Evolutionary conservation across 2,329 filamentous ascomycete species (phyloP).

Genomic region (Pseudogymnoascus sp.): DNA sequence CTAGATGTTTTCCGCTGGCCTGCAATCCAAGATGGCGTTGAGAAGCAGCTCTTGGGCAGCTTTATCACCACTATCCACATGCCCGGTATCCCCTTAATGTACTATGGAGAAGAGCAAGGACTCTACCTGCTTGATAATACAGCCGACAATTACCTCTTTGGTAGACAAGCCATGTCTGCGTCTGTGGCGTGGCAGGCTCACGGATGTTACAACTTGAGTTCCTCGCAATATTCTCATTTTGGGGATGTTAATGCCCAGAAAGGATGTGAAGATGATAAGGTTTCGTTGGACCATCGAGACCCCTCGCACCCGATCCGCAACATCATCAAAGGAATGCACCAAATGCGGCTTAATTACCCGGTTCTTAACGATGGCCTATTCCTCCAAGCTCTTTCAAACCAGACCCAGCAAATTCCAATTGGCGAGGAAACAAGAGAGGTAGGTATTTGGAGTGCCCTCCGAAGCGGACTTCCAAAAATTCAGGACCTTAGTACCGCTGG

Average conservation of each 20-base stretch:
- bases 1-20: constrained; percentile 61
- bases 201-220: constrained; percentile 53
- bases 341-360: constrained; percentile 49
- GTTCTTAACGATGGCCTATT: constrained; percentile 54
- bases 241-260: constrained; percentile 46
- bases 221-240: constrained; percentile 51
- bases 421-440: constrained; percentile 48
- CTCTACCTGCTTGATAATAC: constrained; percentile 60
- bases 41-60: constrained; percentile 51
- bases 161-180: constrained; percentile 55
- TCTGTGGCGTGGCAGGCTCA: constrained; percentile 57
- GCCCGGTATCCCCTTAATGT: constrained; percentile 52
- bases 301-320: constrained; percentile 54
- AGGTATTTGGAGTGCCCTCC: constrained; percentile 54
- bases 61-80: constrained; percentile 54
- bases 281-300: constrained; percentile 55
- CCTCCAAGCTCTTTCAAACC: constrained; percentile 49
- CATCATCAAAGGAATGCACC: constrained; percentile 54
- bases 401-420: constrained; percentile 45
- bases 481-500: constrained; percentile 46
- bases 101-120: constrained; percentile 62
- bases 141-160: constrained; percentile 58
- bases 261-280: constrained; percentile 51
- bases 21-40: constrained; percentile 47
- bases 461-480: constrained; percentile 36